These are phyloP conservation scores for Cyberlindnera subsufficiens DNA, from an alignment of 805 yeast species.

Conservation along the genomic window DNA sequence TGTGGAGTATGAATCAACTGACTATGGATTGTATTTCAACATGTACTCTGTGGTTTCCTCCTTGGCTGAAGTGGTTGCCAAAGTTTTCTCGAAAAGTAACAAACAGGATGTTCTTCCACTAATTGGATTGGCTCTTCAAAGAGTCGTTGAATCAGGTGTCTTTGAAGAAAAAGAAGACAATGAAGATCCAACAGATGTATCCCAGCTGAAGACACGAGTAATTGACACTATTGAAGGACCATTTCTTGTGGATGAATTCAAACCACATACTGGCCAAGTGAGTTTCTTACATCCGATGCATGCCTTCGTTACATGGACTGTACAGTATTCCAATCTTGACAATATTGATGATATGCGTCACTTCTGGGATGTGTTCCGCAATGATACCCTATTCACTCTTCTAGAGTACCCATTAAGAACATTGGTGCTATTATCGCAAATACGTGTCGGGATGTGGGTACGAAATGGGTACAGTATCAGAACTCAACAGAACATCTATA, in stretches of 20 bases:
- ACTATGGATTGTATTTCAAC: slow-evolving; percentile 36
- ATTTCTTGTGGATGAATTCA: slow-evolving; percentile 29
- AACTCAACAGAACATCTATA: slow-evolving; percentile 74
- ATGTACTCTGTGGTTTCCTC: slow-evolving; percentile 58
- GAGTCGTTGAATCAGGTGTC: slow-evolving; percentile 4
- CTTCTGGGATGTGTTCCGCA: background rate
- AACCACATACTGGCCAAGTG: slow-evolving; percentile 42
- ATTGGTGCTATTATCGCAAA: slow-evolving; percentile 72
- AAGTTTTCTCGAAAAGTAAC: slow-evolving; percentile 27
- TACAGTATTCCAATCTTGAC: slow-evolving; percentile 41
- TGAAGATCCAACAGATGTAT: slow-evolving; percentile 8
- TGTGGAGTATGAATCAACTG: slow-evolving; percentile 86
- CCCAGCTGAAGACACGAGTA: slow-evolving; percentile 3
- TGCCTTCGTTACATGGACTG: slow-evolving; percentile 62
- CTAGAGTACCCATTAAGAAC: slow-evolving; percentile 77
- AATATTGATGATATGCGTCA: slow-evolving; percentile 5
- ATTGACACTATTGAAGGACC: slow-evolving; percentile 21
- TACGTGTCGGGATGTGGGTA: slow-evolving; percentile 89
- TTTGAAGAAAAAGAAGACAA: background rate
- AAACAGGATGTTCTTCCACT: background rate
- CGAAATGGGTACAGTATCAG: slow-evolving; percentile 83
- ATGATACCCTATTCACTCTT: background rate
- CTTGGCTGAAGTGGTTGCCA: slow-evolving; percentile 49
- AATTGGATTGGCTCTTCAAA: slow-evolving; percentile 7
- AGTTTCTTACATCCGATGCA: slow-evolving; percentile 81